Evolutionary conservation across 805 yeast species (phyloP).

Genomic region (Wickerhamomyces sydowiorum): DNA sequence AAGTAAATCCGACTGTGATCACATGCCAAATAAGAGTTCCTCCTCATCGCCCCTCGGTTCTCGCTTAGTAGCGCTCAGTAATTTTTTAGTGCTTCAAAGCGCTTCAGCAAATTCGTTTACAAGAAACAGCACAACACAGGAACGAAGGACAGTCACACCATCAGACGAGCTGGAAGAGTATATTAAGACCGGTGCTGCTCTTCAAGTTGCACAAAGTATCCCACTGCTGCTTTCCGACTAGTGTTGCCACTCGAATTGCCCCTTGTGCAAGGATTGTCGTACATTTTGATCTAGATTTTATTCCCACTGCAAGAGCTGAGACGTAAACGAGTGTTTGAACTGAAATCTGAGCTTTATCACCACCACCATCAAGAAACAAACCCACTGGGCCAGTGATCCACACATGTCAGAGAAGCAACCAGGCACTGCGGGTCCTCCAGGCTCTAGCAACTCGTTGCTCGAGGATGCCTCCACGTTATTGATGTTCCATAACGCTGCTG

Average conservation of each 20-base stretch:
- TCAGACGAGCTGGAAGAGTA: not conserved
- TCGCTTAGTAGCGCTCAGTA: not conserved
- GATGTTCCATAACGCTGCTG: constrained; percentile 54
- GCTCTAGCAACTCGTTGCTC: constrained; percentile 24
- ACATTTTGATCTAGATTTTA: not conserved
- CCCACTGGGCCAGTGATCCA: not conserved
- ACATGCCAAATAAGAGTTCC: no score
- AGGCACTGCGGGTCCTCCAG: not conserved
- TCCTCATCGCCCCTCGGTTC: not conserved
- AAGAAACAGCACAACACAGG: not conserved
- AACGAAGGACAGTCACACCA: not conserved
- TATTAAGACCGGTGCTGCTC: not conserved
- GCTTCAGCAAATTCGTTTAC: not conserved
- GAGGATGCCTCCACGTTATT: constrained; percentile 59
- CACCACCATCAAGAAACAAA: no score
- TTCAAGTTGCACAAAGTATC: not conserved
- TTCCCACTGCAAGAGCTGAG: not conserved
- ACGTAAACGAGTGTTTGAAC: not conserved
- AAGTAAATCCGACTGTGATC: not conserved
- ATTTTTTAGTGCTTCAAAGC: not conserved
- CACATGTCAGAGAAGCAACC: not conserved
- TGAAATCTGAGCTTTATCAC: not conserved
- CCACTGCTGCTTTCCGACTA: not conserved
- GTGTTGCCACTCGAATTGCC: not conserved
- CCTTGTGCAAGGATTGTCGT: no score